Conservation (phyloP, 768 basidiomycete genomes). For the Pleurotus ostreatus region DNA sequence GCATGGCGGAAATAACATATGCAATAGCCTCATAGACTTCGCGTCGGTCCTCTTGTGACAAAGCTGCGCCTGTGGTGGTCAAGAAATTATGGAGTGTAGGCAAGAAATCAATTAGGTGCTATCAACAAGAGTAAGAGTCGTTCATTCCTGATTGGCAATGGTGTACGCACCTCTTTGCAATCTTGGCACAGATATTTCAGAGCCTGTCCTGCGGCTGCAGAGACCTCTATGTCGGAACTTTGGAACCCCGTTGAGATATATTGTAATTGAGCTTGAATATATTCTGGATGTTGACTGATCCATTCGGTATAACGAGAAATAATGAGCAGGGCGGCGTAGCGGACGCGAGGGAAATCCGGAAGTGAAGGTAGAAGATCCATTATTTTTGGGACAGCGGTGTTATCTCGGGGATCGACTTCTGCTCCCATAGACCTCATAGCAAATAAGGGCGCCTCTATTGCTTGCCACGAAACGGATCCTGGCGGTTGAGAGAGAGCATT, state of each 20-base stretch:
- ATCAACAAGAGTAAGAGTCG: slow-evolving; percentile 7
- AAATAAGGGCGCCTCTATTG: slow-evolving; percentile 95
- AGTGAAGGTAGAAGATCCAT: slow-evolving; percentile 92
- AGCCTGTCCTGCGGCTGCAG: slow-evolving; percentile 92
- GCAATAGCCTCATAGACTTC: slow-evolving; percentile 96
- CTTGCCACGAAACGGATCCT: slow-evolving; percentile 80
- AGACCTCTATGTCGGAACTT: slow-evolving; percentile 73
- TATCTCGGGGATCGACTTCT: slow-evolving; percentile 79
- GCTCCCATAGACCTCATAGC: slow-evolving; percentile 99
- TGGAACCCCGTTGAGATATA: slow-evolving; percentile 94
- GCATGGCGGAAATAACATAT: slow-evolving; percentile 92
- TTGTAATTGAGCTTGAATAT: slow-evolving; percentile 80
- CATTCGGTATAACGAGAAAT: slow-evolving; percentile 96
- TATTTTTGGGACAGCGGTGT: slow-evolving; percentile 88
- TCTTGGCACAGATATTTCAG: slow-evolving; percentile 97
- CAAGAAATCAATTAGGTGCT: slow-evolving; percentile 91
- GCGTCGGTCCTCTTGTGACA: slow-evolving; percentile 82
- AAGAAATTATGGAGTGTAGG: slow-evolving; percentile 91
- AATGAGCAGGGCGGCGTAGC: slow-evolving; percentile 92
- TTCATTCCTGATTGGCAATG: not conserved
- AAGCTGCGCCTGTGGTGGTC: slow-evolving; percentile 69
- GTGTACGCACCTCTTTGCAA: slow-evolving; percentile 69
- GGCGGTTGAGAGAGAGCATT: slow-evolving; percentile 60
- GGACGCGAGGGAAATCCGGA: slow-evolving; percentile 85
- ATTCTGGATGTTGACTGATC: slow-evolving; percentile 86